A percentile compares a stretch with the other conserved stretches of the same genome.
Conservation (phyloP, 257 asterid genomes). For the Echium plantagineum region DNA sequence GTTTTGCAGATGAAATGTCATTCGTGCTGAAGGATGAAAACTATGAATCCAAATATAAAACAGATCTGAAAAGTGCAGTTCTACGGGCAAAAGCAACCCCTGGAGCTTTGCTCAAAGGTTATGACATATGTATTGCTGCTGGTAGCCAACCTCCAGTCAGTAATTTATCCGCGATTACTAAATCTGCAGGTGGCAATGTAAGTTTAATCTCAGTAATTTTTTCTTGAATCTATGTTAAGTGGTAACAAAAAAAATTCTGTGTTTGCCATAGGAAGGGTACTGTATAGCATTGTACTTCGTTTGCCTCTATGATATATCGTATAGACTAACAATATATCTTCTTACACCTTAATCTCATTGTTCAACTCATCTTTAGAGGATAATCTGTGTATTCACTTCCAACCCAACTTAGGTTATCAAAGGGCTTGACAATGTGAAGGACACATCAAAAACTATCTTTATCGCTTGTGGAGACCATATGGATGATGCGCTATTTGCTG, state of each 20-base stretch:
- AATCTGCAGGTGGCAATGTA: slow-evolving; percentile 84
- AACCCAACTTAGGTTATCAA: slow-evolving; percentile 36
- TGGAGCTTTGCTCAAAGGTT: slow-evolving; percentile 52
- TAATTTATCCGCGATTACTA: slow-evolving; percentile 47
- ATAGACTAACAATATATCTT: no score
- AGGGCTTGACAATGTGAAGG: slow-evolving; percentile 28
- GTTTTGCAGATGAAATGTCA: slow-evolving; percentile 56
- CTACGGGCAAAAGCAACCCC: slow-evolving; percentile 48
- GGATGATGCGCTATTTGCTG: slow-evolving; percentile 65
- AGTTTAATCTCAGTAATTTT: slow-evolving; percentile 16
- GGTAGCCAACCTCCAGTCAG: slow-evolving; percentile 57
- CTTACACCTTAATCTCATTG: neutral
- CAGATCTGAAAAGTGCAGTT: slow-evolving; percentile 53
- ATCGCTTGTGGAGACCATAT: slow-evolving; percentile 78
- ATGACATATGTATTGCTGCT: slow-evolving; percentile 58
- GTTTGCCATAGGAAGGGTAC: neutral
- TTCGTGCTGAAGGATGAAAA: slow-evolving; percentile 64
- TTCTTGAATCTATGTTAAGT: neutral
- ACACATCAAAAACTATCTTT: slow-evolving; percentile 39
- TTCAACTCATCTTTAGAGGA: neutral
- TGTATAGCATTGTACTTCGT: neutral
- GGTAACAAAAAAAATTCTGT: no score
- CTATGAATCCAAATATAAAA: slow-evolving; percentile 38
- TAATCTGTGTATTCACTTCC: neutral
- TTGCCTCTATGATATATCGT: neutral